Conservation (phyloP, 1,284 basidiomycete species). For the Moniliella sp. region DNA sequence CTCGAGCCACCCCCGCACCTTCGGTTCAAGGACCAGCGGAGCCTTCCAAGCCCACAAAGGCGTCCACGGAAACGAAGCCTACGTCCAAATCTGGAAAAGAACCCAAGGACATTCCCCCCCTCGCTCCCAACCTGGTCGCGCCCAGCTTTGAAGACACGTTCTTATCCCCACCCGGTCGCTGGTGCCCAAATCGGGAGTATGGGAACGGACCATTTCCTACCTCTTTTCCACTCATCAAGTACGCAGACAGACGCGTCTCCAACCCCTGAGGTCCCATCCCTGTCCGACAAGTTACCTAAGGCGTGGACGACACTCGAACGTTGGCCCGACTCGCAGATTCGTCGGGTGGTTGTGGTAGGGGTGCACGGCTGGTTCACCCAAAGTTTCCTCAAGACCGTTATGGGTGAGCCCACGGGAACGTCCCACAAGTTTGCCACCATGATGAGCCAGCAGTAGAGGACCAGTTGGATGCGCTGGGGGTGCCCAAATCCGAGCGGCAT, state of each 20-base stretch:
- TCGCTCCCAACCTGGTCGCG: slow-evolving; percentile 69
- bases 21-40: no score
- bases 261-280: no score
- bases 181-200: slow-evolving; percentile 36
- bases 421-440: slow-evolving; percentile 27
- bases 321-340: slow-evolving; percentile 43
- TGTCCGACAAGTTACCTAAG: slow-evolving; percentile 43
- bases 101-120: no score
- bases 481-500: slow-evolving; percentile 22
- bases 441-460: slow-evolving; percentile 24
- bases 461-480: slow-evolving; percentile 13
- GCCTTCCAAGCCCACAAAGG: no score
- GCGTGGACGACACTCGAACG: slow-evolving; percentile 39
- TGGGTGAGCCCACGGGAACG: slow-evolving; percentile 66
- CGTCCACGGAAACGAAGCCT: no score
- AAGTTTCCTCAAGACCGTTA: slow-evolving; percentile 34
- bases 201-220: slow-evolving; percentile 32
- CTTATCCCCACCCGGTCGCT: slow-evolving; percentile 53
- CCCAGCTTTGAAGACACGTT: slow-evolving; percentile 78
- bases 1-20: no score
- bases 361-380: slow-evolving; percentile 41
- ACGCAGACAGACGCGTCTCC: no score
- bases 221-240: slow-evolving; percentile 34
- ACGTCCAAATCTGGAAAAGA: no score
- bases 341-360: slow-evolving; percentile 60